A percentile compares a stretch with the other conserved stretches of the same genome.
Conservation (phyloP, 345 rosid genomes). For the Crucihimalaya himalaica region DNA sequence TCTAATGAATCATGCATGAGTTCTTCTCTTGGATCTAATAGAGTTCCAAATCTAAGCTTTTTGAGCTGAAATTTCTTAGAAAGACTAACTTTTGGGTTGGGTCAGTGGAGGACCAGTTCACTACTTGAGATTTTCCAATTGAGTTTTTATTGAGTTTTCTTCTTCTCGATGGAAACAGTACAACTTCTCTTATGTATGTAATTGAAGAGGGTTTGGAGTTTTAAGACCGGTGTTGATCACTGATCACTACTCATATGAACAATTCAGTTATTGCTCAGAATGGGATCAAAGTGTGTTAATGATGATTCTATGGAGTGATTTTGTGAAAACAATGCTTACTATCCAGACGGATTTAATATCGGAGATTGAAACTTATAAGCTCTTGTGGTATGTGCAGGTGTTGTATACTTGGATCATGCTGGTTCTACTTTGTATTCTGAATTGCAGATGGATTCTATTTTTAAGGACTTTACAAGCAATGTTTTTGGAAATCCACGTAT, state of each 20-base stretch:
- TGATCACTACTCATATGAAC: slow-evolving; percentile 9
- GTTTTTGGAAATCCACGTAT: slow-evolving; percentile 98
- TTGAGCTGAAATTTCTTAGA: not conserved
- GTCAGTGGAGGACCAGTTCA: slow-evolving; percentile 7
- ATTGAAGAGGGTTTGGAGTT: not conserved
- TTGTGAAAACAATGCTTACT: not conserved
- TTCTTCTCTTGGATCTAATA: slow-evolving; percentile 3
- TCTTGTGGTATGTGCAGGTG: slow-evolving; percentile 51
- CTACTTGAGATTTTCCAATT: slow-evolving; percentile 7
- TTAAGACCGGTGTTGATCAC: not conserved
- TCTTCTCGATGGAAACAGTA: not conserved
- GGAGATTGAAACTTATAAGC: not conserved
- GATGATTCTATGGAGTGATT: not conserved
- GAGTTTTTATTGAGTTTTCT: not conserved
- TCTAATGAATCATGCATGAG: not conserved
- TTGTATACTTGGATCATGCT: slow-evolving; percentile 92
- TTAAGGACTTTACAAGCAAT: slow-evolving; percentile 57
- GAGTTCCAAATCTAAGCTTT: not conserved
- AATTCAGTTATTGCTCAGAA: not conserved
- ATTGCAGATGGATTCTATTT: slow-evolving; percentile 83
- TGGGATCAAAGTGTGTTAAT: not conserved
- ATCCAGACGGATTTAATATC: not conserved
- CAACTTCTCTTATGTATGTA: not conserved
- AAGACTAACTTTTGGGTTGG: not conserved
- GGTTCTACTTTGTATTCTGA: slow-evolving; percentile 96